Percentiles rank a stretch among this genome's conserved stretches.
These are phyloP conservation scores for Penicillium manginii DNA, from an alignment of 495 filamentous ascomycete genomes.

Conservation along the genomic window DNA sequence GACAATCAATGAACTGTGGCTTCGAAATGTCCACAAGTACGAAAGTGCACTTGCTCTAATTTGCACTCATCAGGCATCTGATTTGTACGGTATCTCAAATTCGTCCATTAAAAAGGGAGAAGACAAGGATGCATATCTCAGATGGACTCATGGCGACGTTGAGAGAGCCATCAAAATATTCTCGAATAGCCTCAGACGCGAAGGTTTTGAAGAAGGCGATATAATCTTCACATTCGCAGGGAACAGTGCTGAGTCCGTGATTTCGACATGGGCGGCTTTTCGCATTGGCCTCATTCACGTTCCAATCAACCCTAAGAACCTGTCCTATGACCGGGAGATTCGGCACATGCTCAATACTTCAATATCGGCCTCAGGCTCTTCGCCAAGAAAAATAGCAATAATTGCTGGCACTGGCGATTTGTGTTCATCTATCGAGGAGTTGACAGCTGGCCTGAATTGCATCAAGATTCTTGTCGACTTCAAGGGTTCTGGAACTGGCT, in stretches of 20 bases:
- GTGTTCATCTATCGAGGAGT: conserved; percentile 12
- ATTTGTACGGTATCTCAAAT: conserved; percentile 12
- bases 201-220: conserved; percentile 10
- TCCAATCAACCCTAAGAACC: conserved; percentile 20
- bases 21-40: conserved; percentile 10
- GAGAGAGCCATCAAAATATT: conserved; percentile 13
- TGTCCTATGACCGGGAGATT: conserved; percentile 14
- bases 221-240: conserved; percentile 16
- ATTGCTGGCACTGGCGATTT: conserved; percentile 14
- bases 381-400: conserved; percentile 5
- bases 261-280: conserved; percentile 26
- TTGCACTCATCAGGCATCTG: conserved; percentile 20
- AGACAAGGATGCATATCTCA: conserved; percentile 9
- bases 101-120: background rate
- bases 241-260: conserved; percentile 26
- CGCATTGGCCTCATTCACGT: conserved; percentile 21
- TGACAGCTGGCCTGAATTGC: conserved; percentile 8
- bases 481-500: conserved; percentile 10
- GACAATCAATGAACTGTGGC: conserved; percentile 13
- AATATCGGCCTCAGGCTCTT: conserved; percentile 8
- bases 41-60: conserved; percentile 15
- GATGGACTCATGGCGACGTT: conserved; percentile 24
- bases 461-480: conserved; percentile 17
- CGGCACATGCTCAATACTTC: conserved; percentile 22
- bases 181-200: conserved; percentile 5